Evolutionary conservation across 2,329 filamentous ascomycete species (phyloP), one percentile per base, ranked within the genome.

Genomic region (Paecilomyces fulvus): DNA sequence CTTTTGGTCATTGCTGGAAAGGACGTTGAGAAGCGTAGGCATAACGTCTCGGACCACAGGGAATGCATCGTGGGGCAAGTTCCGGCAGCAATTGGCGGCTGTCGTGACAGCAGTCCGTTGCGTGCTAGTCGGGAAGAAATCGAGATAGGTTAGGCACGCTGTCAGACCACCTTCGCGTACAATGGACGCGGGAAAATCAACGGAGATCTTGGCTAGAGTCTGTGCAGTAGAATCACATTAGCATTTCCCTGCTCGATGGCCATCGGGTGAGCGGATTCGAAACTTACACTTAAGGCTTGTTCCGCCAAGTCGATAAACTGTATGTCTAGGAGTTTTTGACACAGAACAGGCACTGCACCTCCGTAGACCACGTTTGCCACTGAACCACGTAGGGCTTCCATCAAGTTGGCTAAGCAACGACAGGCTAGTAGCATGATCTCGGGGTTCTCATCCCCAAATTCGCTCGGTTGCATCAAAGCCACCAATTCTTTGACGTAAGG

Each of bases 391-490:
- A 99, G 78, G 25, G 92, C 95, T 72, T 99, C 94, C 94, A 99
- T 99, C 55, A 99, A 75, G 70, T 99, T 97, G 58, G 94, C 94
- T 65, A 99, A 82, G 72, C 90, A 97, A 58, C 95, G 88, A 69
- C 94, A 99, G 20, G 94, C 92, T 58, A 97, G 80, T 11, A 99
- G 85, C 92, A 97, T 97, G 59, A 97, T 90, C 72, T 99, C 94
- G 0, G 92, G 89, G 64, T 96, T 96, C 70, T 95, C 91, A 65
- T 95, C 90, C 21, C 85, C 86, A 61, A 89, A 85, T 56, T 95
- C 90, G 67, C 89, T 90, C 2, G 90, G 88, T 64, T 95, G 88
- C 94, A 99, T 97, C 64, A 99, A 77, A 11, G 81, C 75, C 51
- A 99, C 91, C 54, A 99, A 79, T 74, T 99, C 94, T 74, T 96